A percentile compares a stretch with the other conserved stretches of the same genome.
Conservation (phyloP, 2,329 filamentous ascomycete species). For the Aspergillus sp. region DNA sequence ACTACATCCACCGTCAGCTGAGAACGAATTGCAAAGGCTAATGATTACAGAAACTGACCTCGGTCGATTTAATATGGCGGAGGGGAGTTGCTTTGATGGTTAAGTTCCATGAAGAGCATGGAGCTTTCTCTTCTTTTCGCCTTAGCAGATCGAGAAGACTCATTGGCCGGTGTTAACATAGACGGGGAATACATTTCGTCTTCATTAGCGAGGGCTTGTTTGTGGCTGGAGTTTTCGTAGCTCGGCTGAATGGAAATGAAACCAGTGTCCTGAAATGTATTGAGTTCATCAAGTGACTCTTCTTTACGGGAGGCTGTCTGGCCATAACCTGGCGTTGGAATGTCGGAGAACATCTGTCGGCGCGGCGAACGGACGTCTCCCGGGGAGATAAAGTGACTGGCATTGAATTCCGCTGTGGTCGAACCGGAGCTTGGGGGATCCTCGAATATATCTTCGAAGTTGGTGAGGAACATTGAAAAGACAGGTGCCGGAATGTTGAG, state of each 20-base stretch:
- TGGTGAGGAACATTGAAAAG: slow-evolving; percentile 89
- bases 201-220: slow-evolving; percentile 27
- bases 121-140: slow-evolving; percentile 50
- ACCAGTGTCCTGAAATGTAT: slow-evolving; percentile 47
- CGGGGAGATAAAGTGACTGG: slow-evolving; percentile 43
- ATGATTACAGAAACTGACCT: slow-evolving; percentile 13
- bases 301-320: slow-evolving; percentile 52
- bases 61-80: slow-evolving; percentile 12
- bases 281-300: slow-evolving; percentile 25
- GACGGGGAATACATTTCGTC: slow-evolving; percentile 26
- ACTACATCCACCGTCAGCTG: background rate
- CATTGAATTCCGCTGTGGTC: slow-evolving; percentile 44
- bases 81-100: slow-evolving; percentile 22
- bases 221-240: slow-evolving; percentile 42
- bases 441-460: slow-evolving; percentile 84
- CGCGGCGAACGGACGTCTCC: slow-evolving; percentile 64
- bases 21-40: background rate
- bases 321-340: slow-evolving; percentile 64
- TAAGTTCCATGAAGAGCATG: slow-evolving; percentile 46
- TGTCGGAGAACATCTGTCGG: slow-evolving; percentile 64
- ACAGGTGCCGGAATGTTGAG: slow-evolving; percentile 94
- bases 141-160: slow-evolving; percentile 40
- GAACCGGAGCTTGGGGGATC: slow-evolving; percentile 53
- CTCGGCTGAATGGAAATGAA: slow-evolving; percentile 53
- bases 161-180: slow-evolving; percentile 39